phyloP scores from a whole-genome alignment of 805 yeast genomes.

The Teunomyces kruisii region DNA sequence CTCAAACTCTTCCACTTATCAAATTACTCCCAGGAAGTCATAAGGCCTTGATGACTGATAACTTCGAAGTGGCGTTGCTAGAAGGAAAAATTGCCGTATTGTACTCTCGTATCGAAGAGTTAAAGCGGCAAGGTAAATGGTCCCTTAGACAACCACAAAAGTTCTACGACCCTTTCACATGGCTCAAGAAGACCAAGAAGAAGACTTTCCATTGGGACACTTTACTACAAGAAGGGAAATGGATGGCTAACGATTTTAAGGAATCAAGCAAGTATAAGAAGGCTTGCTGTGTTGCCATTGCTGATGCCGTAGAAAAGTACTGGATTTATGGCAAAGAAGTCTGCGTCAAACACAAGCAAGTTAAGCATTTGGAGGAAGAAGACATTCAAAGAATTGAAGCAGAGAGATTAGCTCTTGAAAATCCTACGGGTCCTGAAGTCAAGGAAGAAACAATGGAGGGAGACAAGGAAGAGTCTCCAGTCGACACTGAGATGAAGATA shows the following conservation, averaged over 20 bases:
- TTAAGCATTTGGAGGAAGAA: slow-evolving; percentile 22
- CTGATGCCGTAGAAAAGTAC: slow-evolving; percentile 73
- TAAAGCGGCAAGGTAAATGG: slow-evolving; percentile 87
- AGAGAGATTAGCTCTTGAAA: neutral
- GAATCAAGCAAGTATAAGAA: slow-evolving; percentile 69
- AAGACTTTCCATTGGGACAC: slow-evolving; percentile 69
- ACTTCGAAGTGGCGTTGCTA: slow-evolving; percentile 77
- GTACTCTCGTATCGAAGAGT: slow-evolving; percentile 87
- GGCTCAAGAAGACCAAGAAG: slow-evolving; percentile 20
- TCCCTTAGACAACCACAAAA: slow-evolving; percentile 80
- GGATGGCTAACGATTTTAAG: slow-evolving; percentile 78
- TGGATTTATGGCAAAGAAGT: slow-evolving; percentile 72
- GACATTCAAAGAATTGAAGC: slow-evolving; percentile 3
- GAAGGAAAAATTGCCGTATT: slow-evolving; percentile 92
- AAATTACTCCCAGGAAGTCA: slow-evolving; percentile 82
- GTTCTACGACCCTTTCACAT: slow-evolving; percentile 63
- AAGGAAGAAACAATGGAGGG: neutral
- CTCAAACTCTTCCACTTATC: slow-evolving; percentile 84
- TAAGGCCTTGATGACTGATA: slow-evolving; percentile 80
- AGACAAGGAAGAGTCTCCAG: neutral
- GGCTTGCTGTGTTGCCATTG: slow-evolving; percentile 66
- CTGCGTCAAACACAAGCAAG: slow-evolving; percentile 56
- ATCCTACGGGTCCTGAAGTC: neutral
- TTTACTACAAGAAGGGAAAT: slow-evolving; percentile 71
- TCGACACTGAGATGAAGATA: neutral